These are phyloP conservation scores for Emiliania huxleyi DNA, from an alignment of 78 protist genomes.

Conservation along the genomic window DNA sequence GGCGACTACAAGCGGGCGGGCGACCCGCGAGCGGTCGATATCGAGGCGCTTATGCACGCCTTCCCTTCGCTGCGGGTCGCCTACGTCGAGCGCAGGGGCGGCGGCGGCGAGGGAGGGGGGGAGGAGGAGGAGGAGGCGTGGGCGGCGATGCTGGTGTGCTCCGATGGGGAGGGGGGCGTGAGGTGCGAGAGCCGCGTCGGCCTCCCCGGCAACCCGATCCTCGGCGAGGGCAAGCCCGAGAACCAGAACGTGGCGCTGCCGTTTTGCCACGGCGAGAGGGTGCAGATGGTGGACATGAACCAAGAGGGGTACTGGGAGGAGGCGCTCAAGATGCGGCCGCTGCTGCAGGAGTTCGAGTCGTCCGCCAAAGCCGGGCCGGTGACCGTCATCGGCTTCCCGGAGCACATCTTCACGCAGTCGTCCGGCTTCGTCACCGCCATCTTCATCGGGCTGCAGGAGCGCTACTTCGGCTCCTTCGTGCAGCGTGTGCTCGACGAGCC, in stretches of 20 bases:
- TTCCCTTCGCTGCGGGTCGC: conserved; percentile 38
- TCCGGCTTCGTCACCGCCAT: conserved; percentile 7
- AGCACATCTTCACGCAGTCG: conserved; percentile 38
- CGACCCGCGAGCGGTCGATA: conserved; percentile 15
- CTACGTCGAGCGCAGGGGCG: neutral
- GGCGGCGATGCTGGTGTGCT: neutral
- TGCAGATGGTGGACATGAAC: conserved; percentile 45
- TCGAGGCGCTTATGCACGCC: neutral
- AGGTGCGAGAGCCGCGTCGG: too few species aligned
- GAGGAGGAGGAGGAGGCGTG: neutral
- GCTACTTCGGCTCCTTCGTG: conserved; percentile 15
- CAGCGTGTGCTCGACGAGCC: conserved; percentile 43
- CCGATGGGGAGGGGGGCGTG: neutral
- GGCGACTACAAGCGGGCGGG: neutral
- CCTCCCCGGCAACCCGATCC: conserved; percentile 17
- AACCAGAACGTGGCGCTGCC: conserved; percentile 30
- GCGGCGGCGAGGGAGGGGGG: neutral
- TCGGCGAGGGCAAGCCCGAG: conserved; percentile 52
- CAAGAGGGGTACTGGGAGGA: conserved; percentile 26
- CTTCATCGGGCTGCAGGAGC: conserved; percentile 32
- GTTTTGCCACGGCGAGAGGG: conserved; percentile 10
- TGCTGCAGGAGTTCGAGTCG: conserved; percentile 30
- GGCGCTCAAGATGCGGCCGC: conserved; percentile 17
- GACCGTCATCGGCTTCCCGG: conserved; percentile 40
- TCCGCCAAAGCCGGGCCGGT: neutral